Conservation (phyloP, 306 rosid genomes). For the Dryas alaskensis region DNA sequence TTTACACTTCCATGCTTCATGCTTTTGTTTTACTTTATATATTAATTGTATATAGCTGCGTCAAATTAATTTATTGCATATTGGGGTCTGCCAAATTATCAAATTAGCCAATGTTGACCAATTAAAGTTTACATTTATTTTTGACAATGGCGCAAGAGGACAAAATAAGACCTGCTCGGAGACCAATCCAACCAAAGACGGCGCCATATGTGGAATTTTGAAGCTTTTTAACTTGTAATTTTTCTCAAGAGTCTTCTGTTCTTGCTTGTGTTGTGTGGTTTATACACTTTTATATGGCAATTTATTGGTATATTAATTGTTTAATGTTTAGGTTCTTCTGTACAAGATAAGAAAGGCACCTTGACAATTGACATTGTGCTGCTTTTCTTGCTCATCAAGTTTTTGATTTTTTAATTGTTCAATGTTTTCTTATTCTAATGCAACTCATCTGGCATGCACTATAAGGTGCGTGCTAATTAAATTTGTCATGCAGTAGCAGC, state of each 20-base stretch:
- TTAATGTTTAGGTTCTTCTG: neutral
- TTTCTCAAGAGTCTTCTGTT: neutral
- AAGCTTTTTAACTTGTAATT: neutral
- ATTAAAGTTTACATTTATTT: neutral
- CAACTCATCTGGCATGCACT: neutral
- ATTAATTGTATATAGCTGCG: neutral
- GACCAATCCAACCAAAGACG: slow-evolving; percentile 5
- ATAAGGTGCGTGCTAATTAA: no score
- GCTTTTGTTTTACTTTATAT: neutral
- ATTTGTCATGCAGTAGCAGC: no score
- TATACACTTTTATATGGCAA: neutral
- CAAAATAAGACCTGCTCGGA: neutral
- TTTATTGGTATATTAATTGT: neutral
- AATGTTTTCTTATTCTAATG: neutral
- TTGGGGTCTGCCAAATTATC: neutral
- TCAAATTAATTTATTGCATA: neutral
- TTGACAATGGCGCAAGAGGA: neutral
- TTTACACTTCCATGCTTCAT: neutral
- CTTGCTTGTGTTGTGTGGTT: neutral
- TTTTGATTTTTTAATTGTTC: neutral
- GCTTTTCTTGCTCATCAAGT: slow-evolving; percentile 3
- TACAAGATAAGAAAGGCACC: slow-evolving; percentile 9
- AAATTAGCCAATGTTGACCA: neutral
- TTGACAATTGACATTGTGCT: slow-evolving; percentile 8
- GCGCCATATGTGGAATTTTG: neutral